Evolutionary conservation across 352 stramenopile genomes (phyloP).

Genomic region (Lagenidium sp.): DNA sequence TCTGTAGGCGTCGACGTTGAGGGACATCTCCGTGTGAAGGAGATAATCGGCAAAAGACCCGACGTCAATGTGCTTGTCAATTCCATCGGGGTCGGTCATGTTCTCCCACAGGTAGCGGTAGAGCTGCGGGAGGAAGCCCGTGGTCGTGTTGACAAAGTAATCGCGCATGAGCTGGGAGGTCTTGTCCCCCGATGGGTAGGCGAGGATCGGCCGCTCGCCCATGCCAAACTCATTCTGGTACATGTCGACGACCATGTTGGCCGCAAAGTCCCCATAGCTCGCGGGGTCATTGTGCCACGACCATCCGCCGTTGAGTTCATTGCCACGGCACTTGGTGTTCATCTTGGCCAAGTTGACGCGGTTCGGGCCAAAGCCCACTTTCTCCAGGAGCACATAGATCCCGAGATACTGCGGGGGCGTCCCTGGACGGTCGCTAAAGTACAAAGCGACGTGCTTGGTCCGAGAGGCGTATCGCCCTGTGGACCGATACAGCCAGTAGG

Average conservation of each 20-base stretch:
- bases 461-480: constrained; percentile 64
- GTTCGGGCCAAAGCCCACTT: constrained; percentile 60
- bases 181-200: constrained; percentile 34
- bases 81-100: constrained; percentile 49
- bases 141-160: constrained; percentile 53
- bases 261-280: constrained; percentile 55
- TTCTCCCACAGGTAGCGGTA: constrained; percentile 71
- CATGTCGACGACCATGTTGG: constrained; percentile 67
- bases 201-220: constrained; percentile 52
- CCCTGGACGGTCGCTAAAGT: constrained; percentile 32
- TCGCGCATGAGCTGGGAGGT: constrained; percentile 70
- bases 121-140: constrained; percentile 49
- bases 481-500: constrained; percentile 62
- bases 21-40: constrained; percentile 74
- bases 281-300: constrained; percentile 73
- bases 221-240: constrained; percentile 79
- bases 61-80: constrained; percentile 55
- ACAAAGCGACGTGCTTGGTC: constrained; percentile 55
- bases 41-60: constrained; percentile 71
- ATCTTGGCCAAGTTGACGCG: constrained; percentile 54
- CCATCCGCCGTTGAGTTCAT: constrained; percentile 59
- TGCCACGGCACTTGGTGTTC: constrained; percentile 25
- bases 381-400: constrained; percentile 72
- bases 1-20: constrained; percentile 72
- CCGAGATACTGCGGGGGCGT: constrained; percentile 29